Evolutionary conservation across 2,329 filamentous ascomycete genomes (phyloP), one percentile per base, ranked within the genome.

Genomic region (Neofusicoccum sp.): DNA sequence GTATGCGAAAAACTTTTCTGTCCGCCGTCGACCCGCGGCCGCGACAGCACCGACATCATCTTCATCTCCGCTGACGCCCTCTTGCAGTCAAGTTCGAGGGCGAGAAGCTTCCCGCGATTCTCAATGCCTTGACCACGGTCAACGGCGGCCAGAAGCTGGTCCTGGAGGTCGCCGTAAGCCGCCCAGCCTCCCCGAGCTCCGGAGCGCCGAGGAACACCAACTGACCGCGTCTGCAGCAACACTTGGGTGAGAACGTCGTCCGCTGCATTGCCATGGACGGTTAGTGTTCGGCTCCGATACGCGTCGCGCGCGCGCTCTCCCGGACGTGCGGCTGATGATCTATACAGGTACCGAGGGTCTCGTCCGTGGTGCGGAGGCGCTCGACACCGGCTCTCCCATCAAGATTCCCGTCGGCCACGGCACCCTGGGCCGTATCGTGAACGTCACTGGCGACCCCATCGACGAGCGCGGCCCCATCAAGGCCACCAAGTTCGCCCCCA

Each of bases 181-280:
- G 45, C 36, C 36, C 57, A 49, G 44, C 26, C 45, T 14, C 26
- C 28, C 57, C 44, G 57, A 60, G 57, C 57, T 60, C 57, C 44
- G 57, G 36, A 40, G 34, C 51, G 51, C 51, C 51, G 51, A 56
- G 43, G 51, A 66, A 61, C 60, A 63, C 53, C 61, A 61, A 60
- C 51, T 71, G 74, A 65, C 74, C 65, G 28, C 30, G 61, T 24
- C 60, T 62, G 69, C 73, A 97, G 92, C 95, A 99, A 97, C 95
- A 98, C 88, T 84, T 99, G 81, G 95, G 95, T 84, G 91, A 99
- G 86, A 96, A 91, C 85, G 91, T 97, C 78, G 95, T 99, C 80
- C 89, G 95, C 81, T 96, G 91, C 82, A 99, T 99, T 96, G 95
- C 95, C 82, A 99, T 99, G 95, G 95, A 99, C 83, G 95, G 93